Evolutionary conservation across 1,284 basidiomycete genomes (phyloP).

Genomic region (Amylostereum areolatum): DNA sequence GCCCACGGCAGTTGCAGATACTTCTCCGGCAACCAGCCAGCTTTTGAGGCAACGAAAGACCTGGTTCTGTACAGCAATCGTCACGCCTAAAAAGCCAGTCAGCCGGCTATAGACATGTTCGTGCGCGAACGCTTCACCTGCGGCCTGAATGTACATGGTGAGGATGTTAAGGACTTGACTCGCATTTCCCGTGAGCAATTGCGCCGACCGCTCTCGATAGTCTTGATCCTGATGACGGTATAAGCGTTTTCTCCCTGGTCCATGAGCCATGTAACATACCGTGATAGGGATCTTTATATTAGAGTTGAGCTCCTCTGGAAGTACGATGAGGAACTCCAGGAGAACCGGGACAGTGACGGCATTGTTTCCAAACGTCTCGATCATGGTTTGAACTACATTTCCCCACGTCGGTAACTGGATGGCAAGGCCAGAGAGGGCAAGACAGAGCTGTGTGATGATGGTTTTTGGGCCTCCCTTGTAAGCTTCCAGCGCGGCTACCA

Average conservation of each 20-base stretch:
- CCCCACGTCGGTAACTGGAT: slow-evolving; percentile 90
- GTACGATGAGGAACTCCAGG: slow-evolving; percentile 85
- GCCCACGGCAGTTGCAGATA: slow-evolving; percentile 60
- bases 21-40: slow-evolving; percentile 89
- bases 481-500: slow-evolving; percentile 70
- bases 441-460: slow-evolving; percentile 85
- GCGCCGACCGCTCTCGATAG: slow-evolving; percentile 59
- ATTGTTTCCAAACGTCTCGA: slow-evolving; percentile 82
- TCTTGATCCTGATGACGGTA: slow-evolving; percentile 62
- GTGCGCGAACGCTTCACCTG: slow-evolving; percentile 50
- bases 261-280: slow-evolving; percentile 43
- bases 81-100: slow-evolving; percentile 58
- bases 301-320: slow-evolving; percentile 86
- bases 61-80: slow-evolving; percentile 73
- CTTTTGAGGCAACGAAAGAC: slow-evolving; percentile 84
- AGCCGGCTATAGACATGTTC: slow-evolving; percentile 3
- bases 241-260: not conserved
- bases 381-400: slow-evolving; percentile 76
- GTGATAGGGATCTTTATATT: slow-evolving; percentile 89
- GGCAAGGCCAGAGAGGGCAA: slow-evolving; percentile 88
- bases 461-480: slow-evolving; percentile 76
- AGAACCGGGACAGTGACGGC: slow-evolving; percentile 80
- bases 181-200: slow-evolving; percentile 70
- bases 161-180: slow-evolving; percentile 75
- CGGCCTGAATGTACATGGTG: slow-evolving; percentile 85